phyloP scores from a whole-genome alignment of 1,284 basidiomycete genomes.

The Albatrellus sp. region DNA sequence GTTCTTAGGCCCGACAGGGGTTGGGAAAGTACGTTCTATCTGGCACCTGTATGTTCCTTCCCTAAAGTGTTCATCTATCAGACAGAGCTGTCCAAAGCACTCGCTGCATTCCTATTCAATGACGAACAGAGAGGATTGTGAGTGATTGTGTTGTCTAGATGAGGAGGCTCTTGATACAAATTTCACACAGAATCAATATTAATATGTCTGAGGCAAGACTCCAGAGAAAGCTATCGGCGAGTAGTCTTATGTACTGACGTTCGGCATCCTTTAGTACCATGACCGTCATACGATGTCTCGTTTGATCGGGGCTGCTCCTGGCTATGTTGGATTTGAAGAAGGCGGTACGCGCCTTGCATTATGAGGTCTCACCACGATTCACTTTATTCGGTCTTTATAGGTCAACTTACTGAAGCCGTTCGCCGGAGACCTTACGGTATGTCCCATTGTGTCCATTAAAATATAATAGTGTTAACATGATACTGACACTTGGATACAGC shows the following conservation, averaged over 20 bases:
- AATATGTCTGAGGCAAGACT: slow-evolving; percentile 68
- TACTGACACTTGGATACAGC: slow-evolving; percentile 26
- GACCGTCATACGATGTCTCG: slow-evolving; percentile 86
- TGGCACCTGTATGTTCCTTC: not conserved
- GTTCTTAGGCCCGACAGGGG: slow-evolving; percentile 83
- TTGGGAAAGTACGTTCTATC: slow-evolving; percentile 47
- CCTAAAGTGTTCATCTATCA: slow-evolving; percentile 17
- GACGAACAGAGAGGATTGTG: slow-evolving; percentile 77
- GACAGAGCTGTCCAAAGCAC: slow-evolving; percentile 82
- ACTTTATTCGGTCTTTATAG: slow-evolving; percentile 16
- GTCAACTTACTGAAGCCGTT: slow-evolving; percentile 82
- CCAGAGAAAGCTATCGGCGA: not conserved
- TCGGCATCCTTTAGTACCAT: slow-evolving; percentile 41
- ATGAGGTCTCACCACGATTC: slow-evolving; percentile 1
- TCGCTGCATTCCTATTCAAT: slow-evolving; percentile 80
- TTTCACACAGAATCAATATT: slow-evolving; percentile 57
- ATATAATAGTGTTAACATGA: not conserved
- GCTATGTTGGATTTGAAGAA: slow-evolving; percentile 91
- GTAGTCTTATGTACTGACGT: not conserved
- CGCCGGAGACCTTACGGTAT: slow-evolving; percentile 70
- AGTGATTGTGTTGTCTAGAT: slow-evolving; percentile 17
- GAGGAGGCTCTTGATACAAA: not conserved
- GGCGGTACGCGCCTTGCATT: slow-evolving; percentile 35
- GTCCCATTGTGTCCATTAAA: slow-evolving; percentile 14
- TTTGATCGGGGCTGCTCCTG: slow-evolving; percentile 83